A percentile compares a stretch with the other conserved stretches of the same genome.
These are phyloP conservation scores for Galerina sulciceps DNA, from an alignment of 768 basidiomycete species.

Conservation along the genomic window DNA sequence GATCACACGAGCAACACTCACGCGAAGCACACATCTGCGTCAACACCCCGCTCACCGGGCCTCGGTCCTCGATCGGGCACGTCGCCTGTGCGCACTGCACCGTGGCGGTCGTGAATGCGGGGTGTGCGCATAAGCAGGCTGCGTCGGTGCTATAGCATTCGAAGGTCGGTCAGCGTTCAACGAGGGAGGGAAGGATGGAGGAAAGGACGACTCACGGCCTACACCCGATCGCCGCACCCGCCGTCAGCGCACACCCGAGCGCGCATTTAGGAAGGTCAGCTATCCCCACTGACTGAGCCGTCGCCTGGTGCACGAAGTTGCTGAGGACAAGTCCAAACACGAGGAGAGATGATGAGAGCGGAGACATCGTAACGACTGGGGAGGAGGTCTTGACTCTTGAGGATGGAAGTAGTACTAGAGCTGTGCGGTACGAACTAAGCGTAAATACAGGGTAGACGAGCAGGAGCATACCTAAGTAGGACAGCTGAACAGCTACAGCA, in stretches of 20 bases:
- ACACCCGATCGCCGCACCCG: slow-evolving; percentile 4
- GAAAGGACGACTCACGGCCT: neutral
- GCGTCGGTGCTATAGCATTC: slow-evolving; percentile 1
- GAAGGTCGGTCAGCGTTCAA: neutral
- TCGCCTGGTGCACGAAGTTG: neutral
- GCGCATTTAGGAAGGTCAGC: slow-evolving; percentile 4
- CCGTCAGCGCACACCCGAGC: neutral
- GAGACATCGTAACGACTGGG: neutral
- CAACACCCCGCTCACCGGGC: neutral
- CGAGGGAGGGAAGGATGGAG: neutral
- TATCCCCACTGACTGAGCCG: neutral
- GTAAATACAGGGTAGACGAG: neutral
- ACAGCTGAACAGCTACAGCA: neutral
- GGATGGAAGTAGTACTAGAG: too few relatives aligned
- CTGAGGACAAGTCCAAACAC: neutral
- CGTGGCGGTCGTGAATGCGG: neutral
- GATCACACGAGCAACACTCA: neutral
- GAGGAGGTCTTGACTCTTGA: too few relatives aligned
- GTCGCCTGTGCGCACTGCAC: slow-evolving; percentile 1
- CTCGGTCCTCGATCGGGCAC: slow-evolving; percentile 4
- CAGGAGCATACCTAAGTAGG: neutral
- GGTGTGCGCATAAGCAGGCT: slow-evolving; percentile 6
- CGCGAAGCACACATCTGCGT: slow-evolving; percentile 1
- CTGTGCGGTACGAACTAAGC: neutral
- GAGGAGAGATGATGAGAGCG: neutral